Base-by-base conservation (phyloP, 768 basidiomycete species). In the Galerina marginata region DNA sequence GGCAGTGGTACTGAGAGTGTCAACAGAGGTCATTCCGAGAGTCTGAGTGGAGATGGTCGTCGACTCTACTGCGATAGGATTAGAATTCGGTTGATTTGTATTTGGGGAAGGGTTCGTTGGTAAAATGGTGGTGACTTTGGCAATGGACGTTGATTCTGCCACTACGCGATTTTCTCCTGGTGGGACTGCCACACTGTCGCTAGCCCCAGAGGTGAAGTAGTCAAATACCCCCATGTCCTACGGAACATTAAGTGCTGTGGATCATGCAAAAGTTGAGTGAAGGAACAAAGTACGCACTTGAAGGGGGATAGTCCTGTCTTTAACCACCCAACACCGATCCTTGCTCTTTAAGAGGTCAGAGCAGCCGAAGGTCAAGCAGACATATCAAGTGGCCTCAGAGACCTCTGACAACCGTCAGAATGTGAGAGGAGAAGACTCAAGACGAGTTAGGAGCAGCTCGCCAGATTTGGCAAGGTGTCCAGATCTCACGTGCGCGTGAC, bases 171-270 rank as follows among this genome's bases (percentile, higher is more conserved):
- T 33, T 44, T 36, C 48, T 15, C 40, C 52, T 25, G 37, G 15
- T 33, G 23, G 10, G 14, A 40, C 11, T 26, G 40, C 53, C 11
- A 37, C 36, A 3, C 26, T 49, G 36, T 43, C 38, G 4, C 14
- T 42, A 1, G 54, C 33, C 1, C 57, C 40, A 29, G 46, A 61
- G 2, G 62, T 64, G 9, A 67, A 62, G 33, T 61, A 62, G 47
- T 38, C 56, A 33, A 64, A 51, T 50, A 64, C 50, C 11, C 65
- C 65, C 65, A 67, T 67, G 29, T 20, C 20, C 20, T 20, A 20
- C 20, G 20, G 20, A 20, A 20, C 20, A 20, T 33, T 33, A 33
- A 33, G 29, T 33, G 29, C 29, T 33, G 29, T 33, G 29, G 4
- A 33, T 33, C 29, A 7, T 33, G 4, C 29, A 33, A 7, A 33